These are phyloP conservation scores for Ceratocystis ficicola DNA, from an alignment of 2,329 filamentous ascomycete species.

Conservation along the genomic window DNA sequence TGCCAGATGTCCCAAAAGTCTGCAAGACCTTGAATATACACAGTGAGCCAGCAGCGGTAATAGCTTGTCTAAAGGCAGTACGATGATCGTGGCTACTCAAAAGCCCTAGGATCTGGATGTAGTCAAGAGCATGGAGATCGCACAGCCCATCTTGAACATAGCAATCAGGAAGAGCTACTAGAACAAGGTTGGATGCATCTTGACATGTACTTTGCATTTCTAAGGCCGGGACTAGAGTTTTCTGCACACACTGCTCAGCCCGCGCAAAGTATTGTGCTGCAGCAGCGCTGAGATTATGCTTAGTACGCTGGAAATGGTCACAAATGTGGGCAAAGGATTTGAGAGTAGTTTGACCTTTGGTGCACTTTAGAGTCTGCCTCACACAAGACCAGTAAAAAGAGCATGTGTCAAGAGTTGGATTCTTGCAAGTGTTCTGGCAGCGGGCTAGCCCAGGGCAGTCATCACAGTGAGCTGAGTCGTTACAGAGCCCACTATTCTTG, in stretches of 20 bases:
- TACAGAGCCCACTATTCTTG: constrained; percentile 16
- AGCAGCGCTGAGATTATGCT: background rate
- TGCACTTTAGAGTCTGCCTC: constrained; percentile 12
- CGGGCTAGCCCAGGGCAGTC: constrained; percentile 18
- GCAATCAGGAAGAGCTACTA: constrained; percentile 10
- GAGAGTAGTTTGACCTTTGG: background rate
- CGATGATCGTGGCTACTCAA: constrained; percentile 17
- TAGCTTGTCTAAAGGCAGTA: constrained; percentile 14
- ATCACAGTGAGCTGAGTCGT: constrained; percentile 8
- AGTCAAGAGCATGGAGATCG: constrained; percentile 14
- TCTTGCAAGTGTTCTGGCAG: constrained; percentile 15
- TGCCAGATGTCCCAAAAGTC: background rate
- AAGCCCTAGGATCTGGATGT: constrained; percentile 16
- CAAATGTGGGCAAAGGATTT: constrained; percentile 13
- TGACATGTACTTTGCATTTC: constrained; percentile 9
- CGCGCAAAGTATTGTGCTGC: constrained; percentile 14
- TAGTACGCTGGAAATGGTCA: constrained; percentile 14
- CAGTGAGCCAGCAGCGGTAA: background rate
- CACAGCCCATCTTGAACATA: constrained; percentile 16
- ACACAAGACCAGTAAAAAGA: constrained; percentile 19
- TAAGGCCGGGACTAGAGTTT: constrained; percentile 1
- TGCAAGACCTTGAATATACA: constrained; percentile 10
- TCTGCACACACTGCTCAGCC: constrained; percentile 17
- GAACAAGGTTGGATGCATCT: constrained; percentile 9
- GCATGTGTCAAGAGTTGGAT: constrained; percentile 11